Evolutionary conservation across 495 filamentous ascomycete genomes (phyloP).

Genomic region (Daldinia concentrica): DNA sequence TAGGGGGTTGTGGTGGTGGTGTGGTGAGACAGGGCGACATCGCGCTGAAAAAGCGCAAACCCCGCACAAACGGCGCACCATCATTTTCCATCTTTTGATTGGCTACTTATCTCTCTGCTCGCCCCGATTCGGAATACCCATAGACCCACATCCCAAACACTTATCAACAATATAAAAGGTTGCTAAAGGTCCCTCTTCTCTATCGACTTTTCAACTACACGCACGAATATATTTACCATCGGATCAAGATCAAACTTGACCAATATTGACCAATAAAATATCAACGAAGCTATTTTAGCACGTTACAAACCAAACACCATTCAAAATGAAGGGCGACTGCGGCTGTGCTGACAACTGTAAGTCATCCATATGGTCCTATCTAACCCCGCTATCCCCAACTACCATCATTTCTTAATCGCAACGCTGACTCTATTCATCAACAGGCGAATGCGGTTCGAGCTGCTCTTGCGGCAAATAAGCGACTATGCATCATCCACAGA

Average conservation of each 20-base stretch:
- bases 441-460: slow-evolving; percentile 54
- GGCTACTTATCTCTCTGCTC: slow-evolving; percentile 9
- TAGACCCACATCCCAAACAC: slow-evolving; percentile 18
- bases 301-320: slow-evolving; percentile 34
- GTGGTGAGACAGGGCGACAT: slow-evolving; percentile 44
- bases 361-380: slow-evolving; percentile 28
- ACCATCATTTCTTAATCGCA: neutral
- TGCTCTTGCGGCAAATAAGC: slow-evolving; percentile 52
- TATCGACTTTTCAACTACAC: slow-evolving; percentile 17
- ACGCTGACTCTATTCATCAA: neutral
- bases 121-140: slow-evolving; percentile 30
- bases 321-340: slow-evolving; percentile 59
- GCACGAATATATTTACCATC: slow-evolving; percentile 5
- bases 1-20: neutral
- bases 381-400: neutral
- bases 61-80: slow-evolving; percentile 52
- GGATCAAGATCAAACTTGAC: slow-evolving; percentile 25
- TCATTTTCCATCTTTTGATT: slow-evolving; percentile 6
- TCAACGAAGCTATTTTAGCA: slow-evolving; percentile 14
- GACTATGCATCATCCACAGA: slow-evolving; percentile 5
- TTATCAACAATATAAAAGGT: slow-evolving; percentile 43
- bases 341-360: slow-evolving; percentile 60
- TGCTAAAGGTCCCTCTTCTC: slow-evolving; percentile 8
- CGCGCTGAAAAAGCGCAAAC: slow-evolving; percentile 43
- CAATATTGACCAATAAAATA: no score